Evolutionary conservation across 1,139 yeast species (phyloP), one percentile per base, ranked within the genome.

Genomic region (Saccharomyces hybrid): DNA sequence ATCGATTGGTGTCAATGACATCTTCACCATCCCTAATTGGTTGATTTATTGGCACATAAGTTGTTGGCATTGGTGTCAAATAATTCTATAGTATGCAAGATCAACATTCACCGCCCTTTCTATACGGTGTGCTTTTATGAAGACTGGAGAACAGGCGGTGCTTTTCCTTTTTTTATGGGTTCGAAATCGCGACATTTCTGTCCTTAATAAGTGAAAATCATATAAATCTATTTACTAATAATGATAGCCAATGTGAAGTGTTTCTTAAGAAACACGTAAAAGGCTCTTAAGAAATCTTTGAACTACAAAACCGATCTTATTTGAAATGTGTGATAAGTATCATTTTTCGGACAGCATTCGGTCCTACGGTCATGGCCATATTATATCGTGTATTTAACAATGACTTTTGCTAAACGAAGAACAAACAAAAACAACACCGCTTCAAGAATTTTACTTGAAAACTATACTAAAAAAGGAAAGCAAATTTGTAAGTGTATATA

Each of bases 1-100:
- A 55, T 16, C 54, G 49, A 28, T 11, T 25, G 31, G 47, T 44
- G 7, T 46, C 56, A 48, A 41, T 46, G 9, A 28, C 47, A 41
- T 31, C 53, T 19, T 50, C 47, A 19, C 31, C 54, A 41, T 42
- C 44, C 13, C 29, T 48, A 38, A 38, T 38, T 19, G 44, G 19
- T 19, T 38, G 44, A 19, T 38, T 38, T 38, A 38, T 38, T 38
- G 44, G 44, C 25, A 38, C 44, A 38, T 38, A 38, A 8, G 25
- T 16, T 9, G 44, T 38, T 19, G 26, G 23, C 44, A 38, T 38
- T 16, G 8, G 25, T 19, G 23, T 38, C 25, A 19, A 38, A 9
- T 5, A 4, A 8, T 38, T 38, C 5, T 5, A 38, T 34, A 34
- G 14, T 34, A 34, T 38, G 25, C 25, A 38, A 38, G n/a, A 14